Percentiles rank a stretch among this genome's conserved stretches.
Conservation (phyloP, 73 alveolate species). For the Loxodes magnus region DNA sequence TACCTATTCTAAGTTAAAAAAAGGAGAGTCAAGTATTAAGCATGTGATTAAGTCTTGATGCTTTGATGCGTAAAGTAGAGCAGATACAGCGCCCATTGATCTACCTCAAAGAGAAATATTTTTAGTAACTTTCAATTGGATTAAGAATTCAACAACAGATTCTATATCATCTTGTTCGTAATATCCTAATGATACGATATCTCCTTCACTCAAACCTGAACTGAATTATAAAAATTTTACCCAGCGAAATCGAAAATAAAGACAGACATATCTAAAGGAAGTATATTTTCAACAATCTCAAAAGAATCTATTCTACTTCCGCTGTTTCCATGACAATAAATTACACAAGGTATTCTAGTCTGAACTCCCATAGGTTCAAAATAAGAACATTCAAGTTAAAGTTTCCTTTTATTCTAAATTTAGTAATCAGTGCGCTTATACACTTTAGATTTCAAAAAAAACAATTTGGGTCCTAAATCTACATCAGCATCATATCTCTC, state of each 20-base stretch:
- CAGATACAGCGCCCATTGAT: constrained; percentile 67
- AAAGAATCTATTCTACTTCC: constrained; percentile 39
- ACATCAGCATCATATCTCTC: background rate
- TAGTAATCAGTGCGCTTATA: constrained; percentile 24
- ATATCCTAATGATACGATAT: constrained; percentile 48
- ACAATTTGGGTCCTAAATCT: constrained; percentile 1
- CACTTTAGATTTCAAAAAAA: background rate
- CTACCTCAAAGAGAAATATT: constrained; percentile 62
- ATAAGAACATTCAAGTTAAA: constrained; percentile 29
- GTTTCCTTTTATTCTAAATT: constrained; percentile 24
- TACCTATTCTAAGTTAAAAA: constrained; percentile 24
- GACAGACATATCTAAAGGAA: too few relatives aligned
- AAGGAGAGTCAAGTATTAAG: constrained; percentile 53
- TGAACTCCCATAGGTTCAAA: constrained; percentile 23
- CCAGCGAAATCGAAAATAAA: constrained; percentile 55
- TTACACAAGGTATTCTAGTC: constrained; percentile 17
- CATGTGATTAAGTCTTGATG: constrained; percentile 43
- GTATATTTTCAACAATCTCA: too few relatives aligned
- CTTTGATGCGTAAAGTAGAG: constrained; percentile 41
- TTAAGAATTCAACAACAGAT: constrained; percentile 33
- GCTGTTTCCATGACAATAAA: constrained; percentile 52
- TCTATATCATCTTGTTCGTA: constrained; percentile 47
- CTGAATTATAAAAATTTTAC: constrained; percentile 43
- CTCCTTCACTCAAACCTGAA: too few relatives aligned
- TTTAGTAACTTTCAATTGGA: constrained; percentile 21